Conservation (phyloP, 495 filamentous ascomycete genomes). For the Aspergillus asperescens region DNA sequence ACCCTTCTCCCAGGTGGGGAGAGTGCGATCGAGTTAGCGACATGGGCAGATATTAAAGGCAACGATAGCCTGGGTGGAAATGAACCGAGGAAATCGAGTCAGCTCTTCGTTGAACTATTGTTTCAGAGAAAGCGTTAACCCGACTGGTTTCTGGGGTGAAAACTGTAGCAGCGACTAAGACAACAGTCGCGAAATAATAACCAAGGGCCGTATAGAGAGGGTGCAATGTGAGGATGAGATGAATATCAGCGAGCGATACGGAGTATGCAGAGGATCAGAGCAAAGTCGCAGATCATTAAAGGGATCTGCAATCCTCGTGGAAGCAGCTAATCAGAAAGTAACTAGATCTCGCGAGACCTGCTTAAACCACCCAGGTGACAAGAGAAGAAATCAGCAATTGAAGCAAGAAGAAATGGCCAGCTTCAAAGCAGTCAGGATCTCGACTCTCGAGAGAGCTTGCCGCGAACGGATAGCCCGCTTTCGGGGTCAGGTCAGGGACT, state of each 20-base stretch:
- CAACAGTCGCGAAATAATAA: not conserved
- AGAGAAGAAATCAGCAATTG: not conserved
- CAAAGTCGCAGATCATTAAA: not conserved
- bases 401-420: slow-evolving; percentile 2
- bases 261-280: not conserved
- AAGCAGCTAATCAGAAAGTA: slow-evolving; percentile 5
- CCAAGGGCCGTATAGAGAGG: not conserved
- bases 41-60: slow-evolving; percentile 47
- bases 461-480: slow-evolving; percentile 22
- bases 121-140: too few species aligned
- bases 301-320: not conserved
- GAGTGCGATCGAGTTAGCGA: slow-evolving; percentile 81
- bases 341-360: not conserved
- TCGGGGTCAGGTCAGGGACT: slow-evolving; percentile 4
- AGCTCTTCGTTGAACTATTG: not conserved
- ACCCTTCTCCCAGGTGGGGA: slow-evolving; percentile 72
- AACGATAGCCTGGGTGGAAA: slow-evolving; percentile 2
- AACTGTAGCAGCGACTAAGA: not conserved
- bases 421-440: slow-evolving; percentile 1
- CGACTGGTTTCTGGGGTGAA: not conserved
- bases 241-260: not conserved
- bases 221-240: not conserved
- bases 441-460: slow-evolving; percentile 10
- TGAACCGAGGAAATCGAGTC: not conserved
- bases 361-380: not conserved